These are phyloP conservation scores for Dunaliella primolecta DNA, from an alignment of 139 green algal genomes.

Conservation along the genomic window DNA sequence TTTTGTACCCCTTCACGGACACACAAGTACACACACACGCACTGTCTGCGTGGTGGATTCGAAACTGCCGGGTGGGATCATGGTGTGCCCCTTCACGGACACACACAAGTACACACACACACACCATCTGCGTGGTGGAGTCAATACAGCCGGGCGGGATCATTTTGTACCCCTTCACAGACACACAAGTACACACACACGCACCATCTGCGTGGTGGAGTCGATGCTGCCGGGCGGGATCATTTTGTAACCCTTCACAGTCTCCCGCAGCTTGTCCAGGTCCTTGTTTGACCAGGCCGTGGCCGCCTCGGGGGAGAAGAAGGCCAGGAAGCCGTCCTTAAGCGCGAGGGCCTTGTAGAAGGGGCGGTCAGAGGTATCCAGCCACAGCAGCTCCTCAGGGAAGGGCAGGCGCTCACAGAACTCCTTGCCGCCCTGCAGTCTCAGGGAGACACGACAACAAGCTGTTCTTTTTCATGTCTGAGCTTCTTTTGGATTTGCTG, in stretches of 20 bases:
- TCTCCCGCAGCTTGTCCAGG: conserved; percentile 1
- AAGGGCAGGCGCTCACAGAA: conserved; percentile 19
- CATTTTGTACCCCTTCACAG: not conserved
- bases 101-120: not conserved
- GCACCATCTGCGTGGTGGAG: not conserved
- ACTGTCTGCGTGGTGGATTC: conserved; percentile 1
- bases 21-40: not conserved
- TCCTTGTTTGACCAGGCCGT: conserved; percentile 6
- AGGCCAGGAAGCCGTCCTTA: not conserved
- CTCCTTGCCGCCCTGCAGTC: conserved; percentile 16
- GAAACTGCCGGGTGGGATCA: not conserved
- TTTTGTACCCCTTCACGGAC: not conserved
- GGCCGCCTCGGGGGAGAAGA: not conserved
- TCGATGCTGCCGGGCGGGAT: not conserved
- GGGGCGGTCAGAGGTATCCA: conserved; percentile 8
- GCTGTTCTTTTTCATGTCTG: no score
- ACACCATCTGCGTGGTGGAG: not conserved
- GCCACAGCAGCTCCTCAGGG: conserved; percentile 17
- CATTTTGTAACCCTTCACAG: not conserved
- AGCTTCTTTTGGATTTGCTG: no score
- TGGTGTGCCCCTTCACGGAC: not conserved
- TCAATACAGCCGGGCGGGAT: not conserved
- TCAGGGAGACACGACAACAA: not conserved
- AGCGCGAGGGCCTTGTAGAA: not conserved
- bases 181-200: no score